Evolutionary conservation across 345 rosid genomes (phyloP).

Genomic region (Camelina hispida): DNA sequence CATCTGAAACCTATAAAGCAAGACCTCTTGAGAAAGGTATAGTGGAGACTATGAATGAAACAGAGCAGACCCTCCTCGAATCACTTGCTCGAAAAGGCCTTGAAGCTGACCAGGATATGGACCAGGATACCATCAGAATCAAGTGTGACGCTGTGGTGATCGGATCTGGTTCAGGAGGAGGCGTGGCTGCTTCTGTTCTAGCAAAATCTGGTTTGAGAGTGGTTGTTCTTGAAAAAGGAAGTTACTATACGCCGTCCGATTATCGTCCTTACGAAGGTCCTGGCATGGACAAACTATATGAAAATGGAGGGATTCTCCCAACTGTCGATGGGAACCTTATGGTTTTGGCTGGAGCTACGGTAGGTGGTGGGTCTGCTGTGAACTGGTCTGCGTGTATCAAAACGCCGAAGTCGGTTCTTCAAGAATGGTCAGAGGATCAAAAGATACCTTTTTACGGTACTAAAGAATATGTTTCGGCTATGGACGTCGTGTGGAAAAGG

Average conservation of each 20-base stretch:
- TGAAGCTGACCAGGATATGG: conserved; percentile 41
- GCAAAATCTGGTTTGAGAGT: conserved; percentile 77
- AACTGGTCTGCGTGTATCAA: conserved; percentile 91
- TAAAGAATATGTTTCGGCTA: conserved; percentile 59
- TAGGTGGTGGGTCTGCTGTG: conserved; percentile 91
- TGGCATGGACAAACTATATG: conserved; percentile 57
- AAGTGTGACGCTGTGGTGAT: conserved; percentile 78
- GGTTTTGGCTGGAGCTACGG: conserved; percentile 73
- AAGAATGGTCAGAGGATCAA: conserved; percentile 69
- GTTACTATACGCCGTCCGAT: conserved; percentile 59
- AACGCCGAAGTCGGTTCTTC: conserved; percentile 67
- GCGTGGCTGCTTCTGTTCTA: conserved; percentile 86
- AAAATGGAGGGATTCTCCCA: conserved; percentile 67
- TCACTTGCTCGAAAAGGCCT: conserved; percentile 70
- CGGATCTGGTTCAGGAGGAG: conserved; percentile 97
- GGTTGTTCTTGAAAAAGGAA: conserved; percentile 81
- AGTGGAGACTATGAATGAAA: conserved; percentile 59
- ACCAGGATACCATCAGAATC: conserved; percentile 46
- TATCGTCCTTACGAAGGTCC: conserved; percentile 75
- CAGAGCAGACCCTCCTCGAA: conserved; percentile 50
- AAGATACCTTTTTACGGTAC: conserved; percentile 55
- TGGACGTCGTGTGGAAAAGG: conserved; percentile 72
- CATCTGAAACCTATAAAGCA: conserved; percentile 35
- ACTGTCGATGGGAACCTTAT: conserved; percentile 46
- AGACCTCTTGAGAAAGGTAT: conserved; percentile 83